Conservation (phyloP, 176 grass and related monocot species). For the Aechmea fasciata region DNA sequence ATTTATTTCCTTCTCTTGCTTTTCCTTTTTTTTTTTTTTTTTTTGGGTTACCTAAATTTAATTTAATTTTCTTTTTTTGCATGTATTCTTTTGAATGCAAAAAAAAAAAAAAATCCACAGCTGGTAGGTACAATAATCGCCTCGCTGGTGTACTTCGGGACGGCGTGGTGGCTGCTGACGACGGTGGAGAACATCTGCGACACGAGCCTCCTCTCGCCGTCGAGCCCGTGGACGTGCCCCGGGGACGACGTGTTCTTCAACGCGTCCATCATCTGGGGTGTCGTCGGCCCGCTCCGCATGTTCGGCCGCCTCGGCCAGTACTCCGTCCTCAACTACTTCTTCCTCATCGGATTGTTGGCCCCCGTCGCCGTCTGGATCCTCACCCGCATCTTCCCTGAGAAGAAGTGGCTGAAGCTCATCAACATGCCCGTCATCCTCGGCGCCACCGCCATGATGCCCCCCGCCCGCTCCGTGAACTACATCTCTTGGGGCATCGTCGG, state of each 20-base stretch:
- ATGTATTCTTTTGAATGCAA: neutral
- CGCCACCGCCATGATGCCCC: neutral
- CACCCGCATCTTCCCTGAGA: neutral
- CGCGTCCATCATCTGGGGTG: conserved; percentile 6
- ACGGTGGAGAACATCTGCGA: conserved; percentile 5
- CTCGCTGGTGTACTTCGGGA: conserved; percentile 3
- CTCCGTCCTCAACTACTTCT: conserved; percentile 6
- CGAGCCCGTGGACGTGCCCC: conserved; percentile 13
- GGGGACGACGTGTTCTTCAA: conserved; percentile 13
- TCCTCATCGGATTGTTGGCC: neutral
- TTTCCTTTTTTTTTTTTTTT: too few species aligned
- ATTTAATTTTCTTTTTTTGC: too few species aligned
- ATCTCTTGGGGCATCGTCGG: neutral
- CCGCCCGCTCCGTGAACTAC: neutral
- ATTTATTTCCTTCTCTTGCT: neutral
- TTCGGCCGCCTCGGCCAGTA: conserved; percentile 6
- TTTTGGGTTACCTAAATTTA: too few species aligned
- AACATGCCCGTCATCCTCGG: conserved; percentile 15
- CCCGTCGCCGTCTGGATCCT: conserved; percentile 3
- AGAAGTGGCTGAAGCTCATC: conserved; percentile 10
- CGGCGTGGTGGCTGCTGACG: conserved; percentile 15
- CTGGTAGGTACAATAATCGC: conserved; percentile 4
- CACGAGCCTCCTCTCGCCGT: neutral
- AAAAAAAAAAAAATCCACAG: neutral
- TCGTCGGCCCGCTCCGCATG: conserved; percentile 6